These are phyloP conservation scores for Xylaria grammica DNA, from an alignment of 495 filamentous ascomycete genomes.

Conservation along the genomic window DNA sequence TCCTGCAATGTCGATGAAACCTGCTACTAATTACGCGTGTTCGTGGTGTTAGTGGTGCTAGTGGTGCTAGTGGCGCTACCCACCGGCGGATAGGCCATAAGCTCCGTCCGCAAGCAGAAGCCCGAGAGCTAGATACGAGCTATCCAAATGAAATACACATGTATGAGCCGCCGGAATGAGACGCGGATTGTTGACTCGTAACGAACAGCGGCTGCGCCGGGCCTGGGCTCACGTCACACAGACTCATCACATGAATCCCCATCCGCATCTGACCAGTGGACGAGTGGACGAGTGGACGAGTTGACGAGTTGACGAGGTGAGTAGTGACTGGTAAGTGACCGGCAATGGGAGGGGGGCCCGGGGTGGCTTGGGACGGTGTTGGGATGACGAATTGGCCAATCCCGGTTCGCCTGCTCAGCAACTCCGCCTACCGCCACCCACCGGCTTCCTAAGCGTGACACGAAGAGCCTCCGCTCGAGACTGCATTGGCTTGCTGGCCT, in stretches of 20 bases:
- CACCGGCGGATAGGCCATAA: background rate
- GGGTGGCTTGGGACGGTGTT: background rate
- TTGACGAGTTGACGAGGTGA: background rate
- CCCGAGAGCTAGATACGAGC: constrained; percentile 13
- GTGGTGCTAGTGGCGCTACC: background rate
- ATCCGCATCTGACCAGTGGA: background rate
- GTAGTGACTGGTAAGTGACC: background rate
- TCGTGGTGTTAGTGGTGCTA: constrained; percentile 3
- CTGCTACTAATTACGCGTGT: constrained; percentile 1
- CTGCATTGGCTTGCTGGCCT: background rate
- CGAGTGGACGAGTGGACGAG: background rate
- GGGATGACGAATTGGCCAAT: constrained; percentile 23
- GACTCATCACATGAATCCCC: constrained; percentile 7
- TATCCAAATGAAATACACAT: background rate
- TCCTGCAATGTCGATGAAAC: background rate
- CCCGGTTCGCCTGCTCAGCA: constrained; percentile 2
- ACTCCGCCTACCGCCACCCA: background rate
- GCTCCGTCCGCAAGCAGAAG: no score
- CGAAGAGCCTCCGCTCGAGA: background rate
- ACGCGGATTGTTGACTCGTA: background rate
- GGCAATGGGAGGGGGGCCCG: background rate
- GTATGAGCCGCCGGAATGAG: background rate
- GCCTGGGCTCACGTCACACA: background rate
- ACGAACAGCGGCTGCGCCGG: background rate
- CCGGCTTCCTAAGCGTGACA: background rate